Base-by-base conservation (phyloP, 306 rosid genomes). In the Cicer cuneatum region DNA sequence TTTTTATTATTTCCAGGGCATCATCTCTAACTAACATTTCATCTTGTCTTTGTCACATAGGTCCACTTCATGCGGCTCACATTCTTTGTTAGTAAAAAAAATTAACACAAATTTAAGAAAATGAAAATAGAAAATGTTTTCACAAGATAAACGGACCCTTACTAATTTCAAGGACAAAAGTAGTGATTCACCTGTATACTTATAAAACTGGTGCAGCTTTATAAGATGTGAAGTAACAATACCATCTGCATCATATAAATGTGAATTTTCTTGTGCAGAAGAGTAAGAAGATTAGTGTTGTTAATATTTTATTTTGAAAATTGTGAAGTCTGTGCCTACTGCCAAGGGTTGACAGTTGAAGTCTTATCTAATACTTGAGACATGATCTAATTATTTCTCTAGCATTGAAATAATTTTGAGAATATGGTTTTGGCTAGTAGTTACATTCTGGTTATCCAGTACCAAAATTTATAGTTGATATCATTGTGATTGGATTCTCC, bases 241-340 rank as follows among this genome's bases (percentile, higher is more conserved):
- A 5, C 35, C 40, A 33, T 58, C 73, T 67, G 57, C 64, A 58
- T 69, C 63, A 12, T 42, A 61, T 5, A 78, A 66, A 71, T 62
- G 49, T 10, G 24, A 49, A 60, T 58, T 60, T 16, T 19, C 21
- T 58, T 46, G 48, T 67, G 24, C 39, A 45, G 64, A 80, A 48
- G 40, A 12, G 8, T 67, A 71, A 18, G 66, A 40, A 78, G 69
- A 47, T 78, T 78, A 10, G 53, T 60, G 38, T 14, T 73, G 45
- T 49, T 47, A 46, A 33, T 35, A 45, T 73, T 67, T 39, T 21
- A 14, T 53, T 45, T 64, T 64, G 48, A 29, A 3, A 66, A 67
- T 39, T 60, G 18, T 56, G 69, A 61, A 78, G 41, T 62, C 33
- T 41, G 10, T 45, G 74, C 35, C 35, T 29, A 29, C 5, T 29